Evolutionary conservation across 768 basidiomycete species (phyloP).

Genomic region (Leccinum truebloodii): DNA sequence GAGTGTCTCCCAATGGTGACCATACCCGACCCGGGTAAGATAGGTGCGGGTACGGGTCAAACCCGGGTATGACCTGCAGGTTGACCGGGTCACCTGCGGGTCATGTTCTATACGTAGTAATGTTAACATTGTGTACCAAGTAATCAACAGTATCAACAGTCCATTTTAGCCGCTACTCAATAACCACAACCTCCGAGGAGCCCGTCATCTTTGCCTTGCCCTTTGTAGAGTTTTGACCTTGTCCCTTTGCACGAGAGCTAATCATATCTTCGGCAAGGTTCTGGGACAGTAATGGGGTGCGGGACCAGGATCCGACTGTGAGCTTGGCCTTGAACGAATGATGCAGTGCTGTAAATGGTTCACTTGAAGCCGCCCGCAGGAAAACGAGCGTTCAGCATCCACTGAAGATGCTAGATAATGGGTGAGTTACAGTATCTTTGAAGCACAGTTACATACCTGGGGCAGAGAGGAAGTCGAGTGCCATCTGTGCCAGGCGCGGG

Average conservation of each 20-base stretch:
- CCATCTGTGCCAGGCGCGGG: neutral
- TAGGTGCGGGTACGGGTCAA: neutral
- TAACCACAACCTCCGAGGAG: too few species aligned
- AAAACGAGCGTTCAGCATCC: constrained; percentile 1
- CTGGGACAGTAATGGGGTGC: neutral
- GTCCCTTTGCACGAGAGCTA: neutral
- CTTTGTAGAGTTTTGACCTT: neutral
- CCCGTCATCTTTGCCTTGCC: neutral
- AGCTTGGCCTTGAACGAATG: neutral
- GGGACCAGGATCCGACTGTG: constrained; percentile 3
- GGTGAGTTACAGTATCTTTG: neutral
- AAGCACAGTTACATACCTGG: neutral
- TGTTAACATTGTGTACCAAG: too few species aligned
- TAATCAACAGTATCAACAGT: too few species aligned
- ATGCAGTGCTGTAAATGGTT: constrained; percentile 4
- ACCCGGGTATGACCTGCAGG: neutral
- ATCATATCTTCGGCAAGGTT: neutral
- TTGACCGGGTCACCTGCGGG: neutral
- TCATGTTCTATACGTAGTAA: neutral
- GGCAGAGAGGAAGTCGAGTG: neutral
- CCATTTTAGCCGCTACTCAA: too few species aligned
- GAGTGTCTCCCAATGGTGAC: neutral
- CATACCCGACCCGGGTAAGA: neutral
- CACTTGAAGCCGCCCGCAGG: neutral
- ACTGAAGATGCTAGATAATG: neutral